phyloP scores from a whole-genome alignment of 177 flowering plant species.

The Telopea speciosissima region DNA sequence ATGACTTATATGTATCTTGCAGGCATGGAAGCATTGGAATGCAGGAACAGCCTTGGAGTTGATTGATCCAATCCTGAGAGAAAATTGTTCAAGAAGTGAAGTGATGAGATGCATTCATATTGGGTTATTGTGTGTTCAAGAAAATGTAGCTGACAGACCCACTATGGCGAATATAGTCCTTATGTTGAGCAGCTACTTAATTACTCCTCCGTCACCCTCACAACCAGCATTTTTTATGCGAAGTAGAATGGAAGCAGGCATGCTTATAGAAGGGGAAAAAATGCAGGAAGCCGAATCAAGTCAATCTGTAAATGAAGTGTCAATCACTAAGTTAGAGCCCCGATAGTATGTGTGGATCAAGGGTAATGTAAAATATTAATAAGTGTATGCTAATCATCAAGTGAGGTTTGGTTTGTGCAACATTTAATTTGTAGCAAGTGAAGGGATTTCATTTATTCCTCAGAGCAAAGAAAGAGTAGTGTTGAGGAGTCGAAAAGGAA shows the following conservation, averaged over 20 bases:
- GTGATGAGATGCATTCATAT: conserved; percentile 14
- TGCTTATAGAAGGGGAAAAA: not conserved
- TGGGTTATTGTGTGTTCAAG: conserved; percentile 15
- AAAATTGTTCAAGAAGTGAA: conserved; percentile 3
- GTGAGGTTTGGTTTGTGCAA: not conserved
- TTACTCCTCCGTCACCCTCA: conserved; percentile 4
- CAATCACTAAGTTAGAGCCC: not conserved
- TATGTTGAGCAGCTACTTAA: conserved; percentile 11
- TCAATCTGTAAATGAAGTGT: conserved; percentile 1
- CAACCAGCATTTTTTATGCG: conserved; percentile 4
- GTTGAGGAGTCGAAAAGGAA: too few species aligned
- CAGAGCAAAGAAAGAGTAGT: not conserved
- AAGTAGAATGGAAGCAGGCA: not conserved
- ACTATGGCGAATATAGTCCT: conserved; percentile 10
- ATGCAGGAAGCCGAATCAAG: too few species aligned
- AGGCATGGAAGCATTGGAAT: conserved; percentile 27
- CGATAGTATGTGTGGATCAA: not conserved
- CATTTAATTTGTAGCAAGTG: not conserved
- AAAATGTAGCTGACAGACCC: conserved; percentile 6
- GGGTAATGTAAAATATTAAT: not conserved
- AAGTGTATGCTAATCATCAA: not conserved
- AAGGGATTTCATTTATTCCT: not conserved
- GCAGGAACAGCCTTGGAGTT: conserved; percentile 12
- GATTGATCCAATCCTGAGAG: conserved; percentile 13
- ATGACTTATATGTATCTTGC: not conserved